Evolutionary conservation across 106 monocot genomes (phyloP).

Genomic region (Vanilla planifolia): DNA sequence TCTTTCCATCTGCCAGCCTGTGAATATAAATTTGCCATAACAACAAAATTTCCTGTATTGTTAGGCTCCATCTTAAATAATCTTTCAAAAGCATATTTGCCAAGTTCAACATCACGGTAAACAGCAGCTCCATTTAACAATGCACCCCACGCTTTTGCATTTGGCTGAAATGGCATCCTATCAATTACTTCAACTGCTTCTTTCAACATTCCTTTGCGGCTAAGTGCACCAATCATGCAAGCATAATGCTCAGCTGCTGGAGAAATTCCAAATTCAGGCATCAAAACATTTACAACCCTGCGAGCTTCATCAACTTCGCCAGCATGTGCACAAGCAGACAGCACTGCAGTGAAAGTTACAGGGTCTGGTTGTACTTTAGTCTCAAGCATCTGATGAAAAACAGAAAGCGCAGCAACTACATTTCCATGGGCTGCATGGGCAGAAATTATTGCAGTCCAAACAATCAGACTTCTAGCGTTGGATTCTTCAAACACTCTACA

Average conservation of each 20-base stretch:
- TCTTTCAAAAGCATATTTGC: constrained; percentile 24
- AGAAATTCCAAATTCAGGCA: constrained; percentile 6
- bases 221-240: constrained; percentile 38
- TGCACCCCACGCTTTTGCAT: constrained; percentile 33
- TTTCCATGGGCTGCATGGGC: constrained; percentile 39
- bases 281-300: constrained; percentile 14
- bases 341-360: constrained; percentile 37
- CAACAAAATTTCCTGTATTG: constrained; percentile 40
- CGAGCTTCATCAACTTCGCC: constrained; percentile 26
- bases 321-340: constrained; percentile 36
- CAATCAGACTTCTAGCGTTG: constrained; percentile 17
- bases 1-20: constrained; percentile 32
- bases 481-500: constrained; percentile 15
- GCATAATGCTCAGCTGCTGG: constrained; percentile 38
- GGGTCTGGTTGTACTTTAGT: constrained; percentile 14
- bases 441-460: constrained; percentile 60
- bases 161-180: constrained; percentile 32
- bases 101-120: constrained; percentile 25
- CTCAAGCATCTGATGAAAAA: constrained; percentile 35
- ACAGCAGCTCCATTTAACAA: constrained; percentile 36
- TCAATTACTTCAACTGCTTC: constrained; percentile 25
- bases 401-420: constrained; percentile 16
- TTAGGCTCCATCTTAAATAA: constrained; percentile 36
- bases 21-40: constrained; percentile 47
- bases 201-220: constrained; percentile 27